A percentile compares a stretch with the other conserved stretches of the same genome.
Evolutionary conservation across 768 basidiomycete species (phyloP).

Genomic region (Rhodotorula sphaerocarpa): DNA sequence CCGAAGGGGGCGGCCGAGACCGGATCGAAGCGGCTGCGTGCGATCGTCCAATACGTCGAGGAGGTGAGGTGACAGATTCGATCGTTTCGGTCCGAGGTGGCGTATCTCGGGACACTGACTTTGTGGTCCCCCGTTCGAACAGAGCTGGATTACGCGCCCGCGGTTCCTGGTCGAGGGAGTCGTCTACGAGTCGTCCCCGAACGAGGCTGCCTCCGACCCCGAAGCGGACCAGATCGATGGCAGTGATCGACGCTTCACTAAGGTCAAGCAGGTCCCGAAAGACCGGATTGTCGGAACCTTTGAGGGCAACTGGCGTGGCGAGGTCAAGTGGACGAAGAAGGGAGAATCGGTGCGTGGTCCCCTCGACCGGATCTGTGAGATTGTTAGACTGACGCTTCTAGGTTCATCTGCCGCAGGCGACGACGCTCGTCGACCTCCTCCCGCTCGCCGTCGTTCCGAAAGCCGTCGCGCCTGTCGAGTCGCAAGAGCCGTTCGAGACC

Average conservation of each 20-base stretch:
- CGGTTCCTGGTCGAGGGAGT: constrained; percentile 59
- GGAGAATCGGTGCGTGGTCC: constrained; percentile 44
- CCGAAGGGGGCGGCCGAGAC: not conserved
- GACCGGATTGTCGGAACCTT: constrained; percentile 68
- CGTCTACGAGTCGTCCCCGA: constrained; percentile 70
- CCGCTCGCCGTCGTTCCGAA: constrained; percentile 68
- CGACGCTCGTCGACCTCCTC: constrained; percentile 62
- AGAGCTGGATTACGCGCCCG: constrained; percentile 31
- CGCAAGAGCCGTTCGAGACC: constrained; percentile 73
- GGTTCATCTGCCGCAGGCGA: not conserved
- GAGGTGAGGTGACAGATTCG: constrained; percentile 64
- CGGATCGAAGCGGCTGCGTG: constrained; percentile 6
- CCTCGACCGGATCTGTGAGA: not conserved
- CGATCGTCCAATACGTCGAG: constrained; percentile 78
- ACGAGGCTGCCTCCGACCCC: constrained; percentile 40
- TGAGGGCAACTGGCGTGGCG: constrained; percentile 79
- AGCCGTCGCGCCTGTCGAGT: constrained; percentile 67
- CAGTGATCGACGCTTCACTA: constrained; percentile 40
- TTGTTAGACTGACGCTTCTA: not conserved
- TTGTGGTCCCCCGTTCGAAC: too few relatives aligned
- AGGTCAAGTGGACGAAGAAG: constrained; percentile 66
- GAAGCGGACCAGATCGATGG: constrained; percentile 36
- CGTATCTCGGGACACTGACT: too few relatives aligned
- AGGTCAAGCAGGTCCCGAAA: constrained; percentile 78
- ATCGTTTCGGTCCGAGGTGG: not conserved